A percentile compares a stretch with the other conserved stretches of the same genome.
These are phyloP conservation scores for Epichloe sylvatica DNA, from an alignment of 2,329 filamentous ascomycete genomes.

Conservation along the genomic window DNA sequence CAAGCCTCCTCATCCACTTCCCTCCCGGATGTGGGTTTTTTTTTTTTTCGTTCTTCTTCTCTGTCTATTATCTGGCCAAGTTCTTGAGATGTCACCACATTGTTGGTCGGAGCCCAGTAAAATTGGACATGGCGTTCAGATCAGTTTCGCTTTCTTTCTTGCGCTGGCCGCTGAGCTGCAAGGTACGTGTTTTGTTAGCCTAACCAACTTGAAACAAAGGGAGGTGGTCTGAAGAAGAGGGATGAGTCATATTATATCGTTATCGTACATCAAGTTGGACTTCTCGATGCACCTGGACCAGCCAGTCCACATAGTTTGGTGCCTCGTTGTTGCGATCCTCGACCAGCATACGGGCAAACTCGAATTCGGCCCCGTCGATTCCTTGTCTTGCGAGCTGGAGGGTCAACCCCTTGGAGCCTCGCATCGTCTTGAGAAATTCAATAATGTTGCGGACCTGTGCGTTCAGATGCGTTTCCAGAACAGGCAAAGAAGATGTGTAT, in stretches of 20 bases:
- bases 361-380: slow-evolving; percentile 87
- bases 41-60: not conserved
- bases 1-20: not conserved
- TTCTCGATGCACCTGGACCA: slow-evolving; percentile 85
- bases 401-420: slow-evolving; percentile 76
- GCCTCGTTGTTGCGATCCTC: slow-evolving; percentile 97
- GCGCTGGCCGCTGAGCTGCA: slow-evolving; percentile 52
- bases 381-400: slow-evolving; percentile 87
- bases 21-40: not conserved
- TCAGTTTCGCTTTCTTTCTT: slow-evolving; percentile 51
- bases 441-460: slow-evolving; percentile 89
- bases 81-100: slow-evolving; percentile 2
- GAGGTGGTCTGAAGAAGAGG: not conserved
- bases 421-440: slow-evolving; percentile 66
- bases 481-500: slow-evolving; percentile 63
- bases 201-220: not conserved
- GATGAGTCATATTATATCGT: slow-evolving; percentile 16
- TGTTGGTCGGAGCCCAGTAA: slow-evolving; percentile 33
- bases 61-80: not conserved
- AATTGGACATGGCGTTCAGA: slow-evolving; percentile 35
- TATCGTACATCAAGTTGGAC: slow-evolving; percentile 71
- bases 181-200: slow-evolving; percentile 9
- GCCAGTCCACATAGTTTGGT: slow-evolving; percentile 95
- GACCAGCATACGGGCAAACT: slow-evolving; percentile 80
- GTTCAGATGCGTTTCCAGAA: slow-evolving; percentile 83